phyloP scores from a whole-genome alignment of 192 early-diverging fungal genomes.

The Backusella sp. region DNA sequence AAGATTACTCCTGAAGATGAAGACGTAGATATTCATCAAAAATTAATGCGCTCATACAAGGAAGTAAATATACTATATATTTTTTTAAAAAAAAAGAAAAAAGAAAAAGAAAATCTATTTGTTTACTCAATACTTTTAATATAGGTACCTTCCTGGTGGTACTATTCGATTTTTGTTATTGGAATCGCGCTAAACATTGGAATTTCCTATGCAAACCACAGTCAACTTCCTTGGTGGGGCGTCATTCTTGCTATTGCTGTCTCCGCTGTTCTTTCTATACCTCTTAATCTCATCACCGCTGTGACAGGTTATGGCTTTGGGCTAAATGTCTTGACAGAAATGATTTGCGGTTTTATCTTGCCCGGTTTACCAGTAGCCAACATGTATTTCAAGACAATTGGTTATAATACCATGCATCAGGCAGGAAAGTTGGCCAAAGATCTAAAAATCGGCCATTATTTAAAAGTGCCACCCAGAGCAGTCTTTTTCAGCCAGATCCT shows the following conservation, averaged over 20 bases:
- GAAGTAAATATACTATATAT: constrained; percentile 29
- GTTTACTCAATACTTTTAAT: neutral
- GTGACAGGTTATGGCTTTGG: constrained; percentile 48
- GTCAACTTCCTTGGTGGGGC: constrained; percentile 37
- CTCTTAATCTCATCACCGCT: constrained; percentile 58
- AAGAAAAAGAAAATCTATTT: neutral
- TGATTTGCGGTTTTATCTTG: constrained; percentile 60
- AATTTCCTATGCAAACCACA: constrained; percentile 31
- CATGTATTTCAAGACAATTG: constrained; percentile 58
- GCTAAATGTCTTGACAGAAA: constrained; percentile 60
- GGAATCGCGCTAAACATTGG: constrained; percentile 47
- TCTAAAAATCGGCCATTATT: constrained; percentile 66
- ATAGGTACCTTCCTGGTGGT: constrained; percentile 73
- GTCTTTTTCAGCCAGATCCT: constrained; percentile 69
- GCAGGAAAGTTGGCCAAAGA: constrained; percentile 51
- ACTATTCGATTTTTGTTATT: constrained; percentile 48
- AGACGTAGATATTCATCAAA: constrained; percentile 56
- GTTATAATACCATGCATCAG: constrained; percentile 36
- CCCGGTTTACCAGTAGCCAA: constrained; percentile 58
- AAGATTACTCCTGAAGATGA: constrained; percentile 27
- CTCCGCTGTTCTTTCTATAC: constrained; percentile 42
- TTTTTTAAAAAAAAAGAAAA: neutral
- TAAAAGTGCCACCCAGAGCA: constrained; percentile 73
- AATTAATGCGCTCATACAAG: constrained; percentile 60
- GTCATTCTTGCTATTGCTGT: constrained; percentile 35